Evolutionary conservation across 2,329 filamentous ascomycete species (phyloP).

Genomic region (Teratosphaeriaceae sp.): DNA sequence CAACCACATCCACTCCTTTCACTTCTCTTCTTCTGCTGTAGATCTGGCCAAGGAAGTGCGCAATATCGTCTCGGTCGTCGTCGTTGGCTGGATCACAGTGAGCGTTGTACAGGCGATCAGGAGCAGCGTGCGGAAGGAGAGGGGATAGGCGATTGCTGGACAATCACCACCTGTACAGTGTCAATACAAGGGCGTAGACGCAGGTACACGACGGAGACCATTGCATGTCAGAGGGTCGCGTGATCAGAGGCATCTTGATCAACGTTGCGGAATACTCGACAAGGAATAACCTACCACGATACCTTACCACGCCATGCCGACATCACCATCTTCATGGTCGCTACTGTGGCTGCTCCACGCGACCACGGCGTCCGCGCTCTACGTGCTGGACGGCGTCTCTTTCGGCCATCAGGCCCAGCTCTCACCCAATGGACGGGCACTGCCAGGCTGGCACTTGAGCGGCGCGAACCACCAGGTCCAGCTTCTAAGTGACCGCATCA

Average conservation of each 20-base stretch:
- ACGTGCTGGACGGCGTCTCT: conserved; percentile 45
- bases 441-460: conserved; percentile 51
- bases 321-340: neutral
- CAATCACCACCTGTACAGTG: neutral
- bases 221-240: neutral
- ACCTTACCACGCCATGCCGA: neutral
- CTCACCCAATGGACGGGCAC: conserved; percentile 51
- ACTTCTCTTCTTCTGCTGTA: conserved; percentile 44
- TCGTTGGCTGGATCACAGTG: conserved; percentile 29
- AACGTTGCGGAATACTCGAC: too few species aligned
- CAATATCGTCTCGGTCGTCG: conserved; percentile 44
- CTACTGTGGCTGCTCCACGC: conserved; percentile 16
- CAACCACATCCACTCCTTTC: conserved; percentile 44
- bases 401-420: conserved; percentile 69
- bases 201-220: neutral
- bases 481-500: conserved; percentile 77
- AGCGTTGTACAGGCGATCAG: conserved; percentile 19
- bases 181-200: too few species aligned
- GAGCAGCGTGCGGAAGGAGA: conserved; percentile 14
- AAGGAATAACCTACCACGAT: too few species aligned
- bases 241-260: neutral
- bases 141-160: conserved; percentile 3
- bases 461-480: conserved; percentile 52
- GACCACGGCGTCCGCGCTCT: conserved; percentile 19
- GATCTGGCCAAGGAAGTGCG: conserved; percentile 46